A percentile compares a stretch with the other conserved stretches of the same genome.
Conservation (phyloP, 306 rosid genomes). For the Pyrus pyrifolia region DNA sequence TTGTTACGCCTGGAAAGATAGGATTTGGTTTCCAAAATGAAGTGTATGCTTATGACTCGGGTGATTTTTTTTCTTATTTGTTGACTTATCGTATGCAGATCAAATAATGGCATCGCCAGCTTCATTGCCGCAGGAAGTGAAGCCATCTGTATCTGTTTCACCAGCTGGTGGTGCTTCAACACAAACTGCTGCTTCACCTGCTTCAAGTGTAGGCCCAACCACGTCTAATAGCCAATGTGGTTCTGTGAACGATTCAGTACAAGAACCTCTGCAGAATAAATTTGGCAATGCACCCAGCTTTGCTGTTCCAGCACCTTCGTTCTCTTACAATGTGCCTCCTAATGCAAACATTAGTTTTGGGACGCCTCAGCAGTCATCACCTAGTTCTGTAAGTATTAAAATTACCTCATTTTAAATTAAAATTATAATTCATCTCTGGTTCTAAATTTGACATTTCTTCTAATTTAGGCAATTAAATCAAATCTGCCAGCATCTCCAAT, state of each 20-base stretch:
- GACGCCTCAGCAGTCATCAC: conserved; percentile 27
- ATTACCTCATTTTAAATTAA: background rate
- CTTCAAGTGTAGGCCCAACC: background rate
- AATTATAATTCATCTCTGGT: background rate
- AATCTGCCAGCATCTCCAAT: conserved; percentile 23
- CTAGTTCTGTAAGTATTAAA: conserved; percentile 33
- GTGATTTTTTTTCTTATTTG: background rate
- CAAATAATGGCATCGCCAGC: conserved; percentile 44
- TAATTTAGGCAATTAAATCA: conserved; percentile 26
- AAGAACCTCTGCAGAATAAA: conserved; percentile 3
- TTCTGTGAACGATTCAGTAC: background rate
- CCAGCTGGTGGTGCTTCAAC: background rate
- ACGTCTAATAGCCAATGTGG: background rate
- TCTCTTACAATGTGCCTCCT: conserved; percentile 7
- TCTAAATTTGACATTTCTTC: conserved; percentile 1
- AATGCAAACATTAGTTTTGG: background rate
- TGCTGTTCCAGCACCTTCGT: conserved; percentile 18
- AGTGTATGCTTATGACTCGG: background rate
- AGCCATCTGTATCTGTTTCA: conserved; percentile 7
- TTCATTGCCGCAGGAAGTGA: conserved; percentile 40
- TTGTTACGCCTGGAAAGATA: background rate
- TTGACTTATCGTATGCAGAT: conserved; percentile 15
- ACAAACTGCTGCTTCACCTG: background rate
- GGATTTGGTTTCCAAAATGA: background rate
- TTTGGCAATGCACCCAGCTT: conserved; percentile 11